Evolutionary conservation across 352 stramenopile genomes (phyloP), one percentile per base, ranked within the genome.

Genomic region (Globisporangium cystogenes): DNA sequence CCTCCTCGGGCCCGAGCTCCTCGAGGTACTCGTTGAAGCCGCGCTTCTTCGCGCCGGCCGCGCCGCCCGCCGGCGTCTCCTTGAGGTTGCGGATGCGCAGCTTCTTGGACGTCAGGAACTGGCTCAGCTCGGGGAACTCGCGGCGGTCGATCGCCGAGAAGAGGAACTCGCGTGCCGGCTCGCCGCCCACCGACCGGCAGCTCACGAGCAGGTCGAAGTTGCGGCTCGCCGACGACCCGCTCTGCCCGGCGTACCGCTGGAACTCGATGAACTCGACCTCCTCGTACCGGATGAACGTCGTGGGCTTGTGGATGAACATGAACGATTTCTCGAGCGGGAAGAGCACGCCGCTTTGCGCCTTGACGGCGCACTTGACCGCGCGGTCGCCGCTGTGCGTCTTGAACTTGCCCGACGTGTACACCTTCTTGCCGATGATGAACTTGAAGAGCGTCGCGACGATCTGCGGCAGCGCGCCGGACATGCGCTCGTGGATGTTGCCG

Each of bases 291-390:
- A 99, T 98, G 58, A 99, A 90, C 23, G 98, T 93, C 53, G 96
- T 98, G 23, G 97, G 97, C 71, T 99, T 99, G 83, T 99, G 96
- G 65, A 99, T 99, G 67, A 99, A 99, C 76, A 99, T 98, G 72
- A 99, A 99, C 63, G 95, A 98, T 74, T 96, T 98, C 60, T 99
- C 95, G 15, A 99, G 72, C 31, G 96, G 96, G 68, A 99, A 99
- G 14, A 99, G 76, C 53, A 98, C 82, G 24, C 97, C 97, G 60
- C 96, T 96, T 68, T 98, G 98, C 24, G 96, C 96, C 48, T 96
- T 97, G 48, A 97, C 73, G 36, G 89, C 81, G 55, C 90, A 97
- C 52, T 95, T 95, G 57, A 98, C 79, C 8, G 77, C 86, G 40
- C 91, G 82, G 54, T 93, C 83, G 50, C 84, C 87, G 49, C 69